phyloP scores from a whole-genome alignment of 768 basidiomycete genomes.

The Mycena amicta region DNA sequence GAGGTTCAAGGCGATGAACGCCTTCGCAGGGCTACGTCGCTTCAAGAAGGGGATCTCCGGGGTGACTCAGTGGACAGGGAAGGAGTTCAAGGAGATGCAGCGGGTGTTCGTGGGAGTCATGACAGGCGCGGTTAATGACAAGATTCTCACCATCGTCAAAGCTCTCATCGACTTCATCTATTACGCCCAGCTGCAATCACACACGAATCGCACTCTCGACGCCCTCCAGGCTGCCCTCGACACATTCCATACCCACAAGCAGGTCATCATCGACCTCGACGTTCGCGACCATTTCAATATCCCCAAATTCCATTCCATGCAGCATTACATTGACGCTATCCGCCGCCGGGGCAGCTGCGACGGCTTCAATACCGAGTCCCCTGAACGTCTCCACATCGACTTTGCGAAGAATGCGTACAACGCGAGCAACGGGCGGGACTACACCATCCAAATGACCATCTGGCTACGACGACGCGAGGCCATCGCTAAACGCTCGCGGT shows the following conservation, averaged over 20 bases:
- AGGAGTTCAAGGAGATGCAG: conserved; percentile 23
- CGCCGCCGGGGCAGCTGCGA: conserved; percentile 24
- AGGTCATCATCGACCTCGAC: conserved; percentile 29
- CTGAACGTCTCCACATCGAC: conserved; percentile 41
- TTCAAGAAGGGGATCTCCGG: conserved; percentile 37
- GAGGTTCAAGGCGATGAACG: conserved; percentile 28
- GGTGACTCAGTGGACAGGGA: conserved; percentile 38
- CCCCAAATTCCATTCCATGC: conserved; percentile 33
- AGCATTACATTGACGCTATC: conserved; percentile 30
- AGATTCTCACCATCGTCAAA: conserved; percentile 10
- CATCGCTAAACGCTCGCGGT: background rate
- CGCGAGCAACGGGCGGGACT: conserved; percentile 27
- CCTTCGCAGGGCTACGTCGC: conserved; percentile 25
- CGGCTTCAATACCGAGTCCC: conserved; percentile 31
- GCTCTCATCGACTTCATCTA: conserved; percentile 33
- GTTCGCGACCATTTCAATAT: conserved; percentile 32
- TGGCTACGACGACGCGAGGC: conserved; percentile 35
- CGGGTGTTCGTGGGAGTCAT: conserved; percentile 29
- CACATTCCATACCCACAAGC: conserved; percentile 23
- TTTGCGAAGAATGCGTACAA: conserved; percentile 34
- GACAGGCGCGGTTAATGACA: conserved; percentile 13
- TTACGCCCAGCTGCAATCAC: conserved; percentile 22
- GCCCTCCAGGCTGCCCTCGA: conserved; percentile 22
- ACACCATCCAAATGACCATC: conserved; percentile 35
- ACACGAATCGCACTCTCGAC: conserved; percentile 24